A percentile compares a stretch with the other conserved stretches of the same genome.
Conservation (phyloP, 441 rosid species). For the Capsella rubella region DNA sequence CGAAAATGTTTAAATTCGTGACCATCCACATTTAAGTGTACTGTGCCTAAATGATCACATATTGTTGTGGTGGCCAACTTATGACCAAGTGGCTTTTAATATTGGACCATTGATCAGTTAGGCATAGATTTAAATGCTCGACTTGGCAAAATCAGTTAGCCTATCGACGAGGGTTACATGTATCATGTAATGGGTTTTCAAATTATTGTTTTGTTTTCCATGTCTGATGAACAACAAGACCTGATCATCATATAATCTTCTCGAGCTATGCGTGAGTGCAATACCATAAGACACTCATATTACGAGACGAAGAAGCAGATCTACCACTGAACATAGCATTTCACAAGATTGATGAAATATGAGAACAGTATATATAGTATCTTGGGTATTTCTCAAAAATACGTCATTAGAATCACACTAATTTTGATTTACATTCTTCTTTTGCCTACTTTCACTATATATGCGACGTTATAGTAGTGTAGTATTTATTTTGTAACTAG, state of each 20-base stretch:
- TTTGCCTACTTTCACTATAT: background rate
- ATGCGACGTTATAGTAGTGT: no score
- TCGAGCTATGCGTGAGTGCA: background rate
- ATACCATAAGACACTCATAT: background rate
- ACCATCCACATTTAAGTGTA: background rate
- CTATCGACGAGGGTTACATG: background rate
- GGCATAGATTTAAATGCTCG: background rate
- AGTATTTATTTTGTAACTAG: background rate
- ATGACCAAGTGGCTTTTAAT: background rate
- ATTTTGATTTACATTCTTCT: background rate
- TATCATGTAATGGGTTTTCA: no score
- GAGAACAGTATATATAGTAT: no score
- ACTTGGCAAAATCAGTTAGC: background rate
- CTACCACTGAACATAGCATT: background rate
- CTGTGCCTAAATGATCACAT: background rate
- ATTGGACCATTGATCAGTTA: background rate
- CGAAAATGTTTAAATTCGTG: background rate
- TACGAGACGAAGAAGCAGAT: background rate
- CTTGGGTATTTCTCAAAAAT: no score
- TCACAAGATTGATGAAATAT: background rate
- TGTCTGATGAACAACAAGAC: conserved; percentile 2
- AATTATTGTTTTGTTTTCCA: background rate
- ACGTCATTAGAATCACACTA: background rate
- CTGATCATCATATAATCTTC: background rate
- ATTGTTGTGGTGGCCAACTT: background rate